phyloP scores from a whole-genome alignment of 129 eudicot genomes.

The Pseudognaphalium luteoalbum region DNA sequence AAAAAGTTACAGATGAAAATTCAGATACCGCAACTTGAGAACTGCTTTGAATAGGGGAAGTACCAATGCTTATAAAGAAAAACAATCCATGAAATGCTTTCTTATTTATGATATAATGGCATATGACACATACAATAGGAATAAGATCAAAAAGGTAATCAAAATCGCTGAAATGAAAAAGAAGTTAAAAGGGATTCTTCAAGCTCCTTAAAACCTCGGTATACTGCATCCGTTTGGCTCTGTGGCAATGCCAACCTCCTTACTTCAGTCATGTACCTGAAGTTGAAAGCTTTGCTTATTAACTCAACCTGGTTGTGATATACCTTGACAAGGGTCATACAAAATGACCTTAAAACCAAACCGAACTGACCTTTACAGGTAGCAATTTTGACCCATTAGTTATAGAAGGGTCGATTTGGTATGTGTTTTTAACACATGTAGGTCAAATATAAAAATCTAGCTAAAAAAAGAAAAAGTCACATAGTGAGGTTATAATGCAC shows the following conservation, averaged over 20 bases:
- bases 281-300: background rate
- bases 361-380: background rate
- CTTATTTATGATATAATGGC: conserved; percentile 9
- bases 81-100: conserved; percentile 15
- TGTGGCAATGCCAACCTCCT: conserved; percentile 80
- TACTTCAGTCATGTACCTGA: conserved; percentile 93
- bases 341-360: conserved; percentile 3
- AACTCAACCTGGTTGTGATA: no score
- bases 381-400: background rate
- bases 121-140: conserved; percentile 30
- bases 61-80: background rate
- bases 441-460: background rate
- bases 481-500: background rate
- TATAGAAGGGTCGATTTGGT: background rate
- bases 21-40: background rate
- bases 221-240: conserved; percentile 70
- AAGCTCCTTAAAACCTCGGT: conserved; percentile 79
- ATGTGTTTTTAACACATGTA: background rate
- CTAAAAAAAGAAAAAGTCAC: background rate
- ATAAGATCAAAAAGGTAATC: conserved; percentile 23
- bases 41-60: background rate
- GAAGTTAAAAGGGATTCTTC: conserved; percentile 87
- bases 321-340: background rate
- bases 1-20: background rate
- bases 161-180: conserved; percentile 64